Base-by-base conservation (phyloP, 768 basidiomycete species). In the Tremella yokohamensis region DNA sequence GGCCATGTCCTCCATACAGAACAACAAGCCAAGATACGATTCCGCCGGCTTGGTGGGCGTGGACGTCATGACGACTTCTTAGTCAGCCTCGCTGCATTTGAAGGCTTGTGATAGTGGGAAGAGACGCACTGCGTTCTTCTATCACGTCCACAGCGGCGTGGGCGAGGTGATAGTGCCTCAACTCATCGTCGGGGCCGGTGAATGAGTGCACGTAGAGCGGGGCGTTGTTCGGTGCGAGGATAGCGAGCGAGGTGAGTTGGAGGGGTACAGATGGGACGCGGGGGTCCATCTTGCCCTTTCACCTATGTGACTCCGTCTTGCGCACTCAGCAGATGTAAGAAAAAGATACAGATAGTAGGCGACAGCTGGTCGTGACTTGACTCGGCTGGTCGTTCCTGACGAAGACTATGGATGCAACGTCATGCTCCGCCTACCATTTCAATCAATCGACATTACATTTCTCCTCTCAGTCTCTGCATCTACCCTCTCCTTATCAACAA, bases 1-100 rank as follows among this genome's bases (percentile, higher is more conserved):
- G 12, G 72, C 75, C 65, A 76, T 72, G 52, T 76, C 75, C 45
- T 76, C 75, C 73, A 76, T 74, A 48, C 71, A 71, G 58, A 73
- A 74, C 29, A 76, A 52, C 34, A 76, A 52, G 34, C 75, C 75
- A 3, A 76, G 62, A 50, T 72, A 76, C 15, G 65, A 65, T 20
- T 76, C 72, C 18, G 70, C 64, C 16, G 67, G 70, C 58, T 70
- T 72, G 13, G 62, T 66, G 20, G 68, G 68, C 20, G 68, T 66
- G 3, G 60, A 58, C 20, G 68, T 68, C 68, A 70, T 72, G 51
- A 72, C 61, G 60, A 73, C 71, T 73, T 34, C 11, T 49, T 42
- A 40, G 29, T 47, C 40, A 53, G 34, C 13, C 49, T 19, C 19
- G 51, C 55, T 34, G 6, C 18, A 18, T 15, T 44, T n/a, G 18